Conservation (phyloP, 768 basidiomycete genomes). For the Boletales sp. region DNA sequence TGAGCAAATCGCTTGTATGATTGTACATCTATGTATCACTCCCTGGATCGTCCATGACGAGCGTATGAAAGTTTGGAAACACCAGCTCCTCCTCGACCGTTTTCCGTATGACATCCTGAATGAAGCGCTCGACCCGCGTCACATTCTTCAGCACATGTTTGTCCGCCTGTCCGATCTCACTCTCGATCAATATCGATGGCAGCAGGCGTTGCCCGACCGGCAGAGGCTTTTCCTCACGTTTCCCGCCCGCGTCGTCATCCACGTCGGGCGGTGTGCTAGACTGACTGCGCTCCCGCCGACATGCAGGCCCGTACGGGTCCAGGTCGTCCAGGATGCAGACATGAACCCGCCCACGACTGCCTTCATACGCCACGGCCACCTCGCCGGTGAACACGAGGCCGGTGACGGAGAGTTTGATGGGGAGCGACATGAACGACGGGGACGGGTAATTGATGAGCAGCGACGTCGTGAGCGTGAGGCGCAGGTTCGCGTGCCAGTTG, state of each 20-base stretch:
- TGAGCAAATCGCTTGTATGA: conserved; percentile 78
- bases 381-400: conserved; percentile 86
- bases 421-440: conserved; percentile 93
- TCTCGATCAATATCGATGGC: conserved; percentile 88
- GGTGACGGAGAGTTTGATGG: conserved; percentile 90
- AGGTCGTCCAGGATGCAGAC: conserved; percentile 85
- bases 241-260: conserved; percentile 52
- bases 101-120: conserved; percentile 92
- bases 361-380: conserved; percentile 89
- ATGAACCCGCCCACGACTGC: conserved; percentile 75
- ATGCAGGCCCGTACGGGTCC: conserved; percentile 79
- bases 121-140: conserved; percentile 90
- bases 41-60: conserved; percentile 45
- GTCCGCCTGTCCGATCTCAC: conserved; percentile 93
- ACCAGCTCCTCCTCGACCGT: conserved; percentile 95
- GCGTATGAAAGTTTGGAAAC: conserved; percentile 92
- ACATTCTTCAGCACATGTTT: conserved; percentile 97
- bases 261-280: conserved; percentile 57
- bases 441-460: conserved; percentile 97
- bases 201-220: conserved; percentile 82
- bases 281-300: conserved; percentile 45
- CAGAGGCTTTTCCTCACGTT: conserved; percentile 57
- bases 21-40: background rate
- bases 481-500: conserved; percentile 83
- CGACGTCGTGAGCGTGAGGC: conserved; percentile 86